Evolutionary conservation across 257 asterid species (phyloP), one percentile per base, ranked within the genome.

Genomic region (Sherardia arvensis): DNA sequence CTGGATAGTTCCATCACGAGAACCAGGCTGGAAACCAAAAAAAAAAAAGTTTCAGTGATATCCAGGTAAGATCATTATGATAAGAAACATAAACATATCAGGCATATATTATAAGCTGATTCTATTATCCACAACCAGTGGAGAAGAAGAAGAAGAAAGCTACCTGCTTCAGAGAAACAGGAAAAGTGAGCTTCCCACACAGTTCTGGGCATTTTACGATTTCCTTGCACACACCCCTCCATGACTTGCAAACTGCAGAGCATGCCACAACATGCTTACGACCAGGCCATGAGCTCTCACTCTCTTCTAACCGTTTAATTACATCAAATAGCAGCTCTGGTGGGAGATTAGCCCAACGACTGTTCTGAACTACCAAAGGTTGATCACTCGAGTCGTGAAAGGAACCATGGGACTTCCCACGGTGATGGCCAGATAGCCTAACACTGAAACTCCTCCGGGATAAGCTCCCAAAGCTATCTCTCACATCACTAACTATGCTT

Each of bases 271-370:
- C 96, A 38, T 91, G 77, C 74, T 83, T 87, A 17, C 97, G 87
- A 45, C 93, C 79, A 2, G 97, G 97, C 97, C 97, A 91, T 2
- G 95, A 74, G 78, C 82, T 79, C 80, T 91, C 97, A 32, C 95
- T 87, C 87, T 87, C 97, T 72, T 91, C 97, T 83, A 91, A 71
- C 80, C 97, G 78, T 66, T 76, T 81, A 65, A 91, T 86, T 33
- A 91, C 95, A 69, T 91, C 97, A 25, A 68, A 82, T 29, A 91
- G 95, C 51, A 91, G 82, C 77, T 91, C 97, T 0, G 96, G 95
- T 8, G 97, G 97, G 65, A 91, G 95, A 80, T 84, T 88, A 72
- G 96, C 95, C 97, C 97, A 91, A 49, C 80, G 77, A 61, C 95
- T 80, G 58, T 76, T 84, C 77, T 88, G 96, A 61, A 84, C 65